phyloP scores from a whole-genome alignment of 768 basidiomycete genomes.

The Auriscalpium microsporum region DNA sequence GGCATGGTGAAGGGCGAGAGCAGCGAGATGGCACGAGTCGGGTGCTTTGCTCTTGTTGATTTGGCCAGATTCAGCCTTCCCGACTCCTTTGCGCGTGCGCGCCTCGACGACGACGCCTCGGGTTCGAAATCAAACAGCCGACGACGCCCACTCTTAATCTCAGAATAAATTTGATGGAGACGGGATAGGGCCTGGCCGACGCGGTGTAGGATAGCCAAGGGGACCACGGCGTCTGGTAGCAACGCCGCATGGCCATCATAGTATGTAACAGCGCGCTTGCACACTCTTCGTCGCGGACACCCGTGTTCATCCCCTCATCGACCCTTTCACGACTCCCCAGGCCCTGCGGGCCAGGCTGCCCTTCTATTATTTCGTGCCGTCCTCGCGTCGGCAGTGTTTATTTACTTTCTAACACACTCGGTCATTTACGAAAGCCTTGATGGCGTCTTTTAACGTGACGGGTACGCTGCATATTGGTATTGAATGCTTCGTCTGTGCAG shows the following conservation, averaged over 20 bases:
- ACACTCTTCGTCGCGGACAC: no score
- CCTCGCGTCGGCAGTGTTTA: neutral
- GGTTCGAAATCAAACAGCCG: no score
- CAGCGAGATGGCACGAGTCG: neutral
- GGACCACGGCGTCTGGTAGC: no score
- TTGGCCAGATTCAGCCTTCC: no score
- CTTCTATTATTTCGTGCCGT: neutral
- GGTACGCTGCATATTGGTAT: slow-evolving; percentile 19
- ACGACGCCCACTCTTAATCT: no score
- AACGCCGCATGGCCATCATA: no score
- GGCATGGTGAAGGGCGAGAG: slow-evolving; percentile 3
- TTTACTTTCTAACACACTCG: slow-evolving; percentile 11
- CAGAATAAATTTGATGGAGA: no score
- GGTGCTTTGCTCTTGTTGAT: neutral
- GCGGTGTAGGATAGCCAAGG: no score
- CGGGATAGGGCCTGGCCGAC: no score
- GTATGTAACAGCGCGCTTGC: no score
- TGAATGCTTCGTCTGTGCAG: neutral
- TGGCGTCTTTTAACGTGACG: slow-evolving; percentile 39
- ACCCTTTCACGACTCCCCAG: neutral
- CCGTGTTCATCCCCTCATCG: neutral
- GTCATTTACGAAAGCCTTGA: slow-evolving; percentile 30
- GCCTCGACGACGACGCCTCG: no score
- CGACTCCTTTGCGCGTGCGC: no score
- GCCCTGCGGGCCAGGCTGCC: slow-evolving; percentile 8